These are phyloP conservation scores for Capsella bursapastoris DNA, from an alignment of 345 rosid genomes.

Conservation along the genomic window DNA sequence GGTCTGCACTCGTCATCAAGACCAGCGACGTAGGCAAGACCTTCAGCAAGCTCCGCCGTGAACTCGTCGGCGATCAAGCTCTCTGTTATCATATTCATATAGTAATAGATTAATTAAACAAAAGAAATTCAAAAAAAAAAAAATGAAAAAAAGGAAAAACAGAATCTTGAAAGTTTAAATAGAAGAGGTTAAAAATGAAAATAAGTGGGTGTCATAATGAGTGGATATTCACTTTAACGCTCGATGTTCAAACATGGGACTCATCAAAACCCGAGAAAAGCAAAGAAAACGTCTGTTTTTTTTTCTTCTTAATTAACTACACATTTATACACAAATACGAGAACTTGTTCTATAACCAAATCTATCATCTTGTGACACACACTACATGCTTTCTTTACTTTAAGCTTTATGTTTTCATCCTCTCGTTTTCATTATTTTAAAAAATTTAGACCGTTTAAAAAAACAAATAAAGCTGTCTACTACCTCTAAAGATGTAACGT, in stretches of 20 bases:
- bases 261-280: constrained; percentile 43
- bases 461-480: background rate
- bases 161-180: constrained; percentile 37
- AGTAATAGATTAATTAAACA: background rate
- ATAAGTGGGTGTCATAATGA: constrained; percentile 47
- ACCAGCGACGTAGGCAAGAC: constrained; percentile 88
- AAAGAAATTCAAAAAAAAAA: background rate
- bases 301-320: background rate
- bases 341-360: constrained; percentile 6
- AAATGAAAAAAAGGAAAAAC: constrained; percentile 8
- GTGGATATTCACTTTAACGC: constrained; percentile 51
- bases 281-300: constrained; percentile 33
- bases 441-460: constrained; percentile 16
- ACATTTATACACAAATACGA: constrained; percentile 6
- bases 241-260: constrained; percentile 50
- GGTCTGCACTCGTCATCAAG: constrained; percentile 93
- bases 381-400: constrained; percentile 20
- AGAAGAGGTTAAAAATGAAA: constrained; percentile 34
- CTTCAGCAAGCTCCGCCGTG: constrained; percentile 89
- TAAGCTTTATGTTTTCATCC: constrained; percentile 31
- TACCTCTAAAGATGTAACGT: constrained; percentile 20
- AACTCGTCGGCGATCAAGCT: constrained; percentile 97
- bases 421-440: constrained; percentile 7
- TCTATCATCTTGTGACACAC: background rate
- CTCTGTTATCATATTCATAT: constrained; percentile 44